phyloP scores from a whole-genome alignment of 1,139 yeast genomes.

The Geotrichum phurueaensis region DNA sequence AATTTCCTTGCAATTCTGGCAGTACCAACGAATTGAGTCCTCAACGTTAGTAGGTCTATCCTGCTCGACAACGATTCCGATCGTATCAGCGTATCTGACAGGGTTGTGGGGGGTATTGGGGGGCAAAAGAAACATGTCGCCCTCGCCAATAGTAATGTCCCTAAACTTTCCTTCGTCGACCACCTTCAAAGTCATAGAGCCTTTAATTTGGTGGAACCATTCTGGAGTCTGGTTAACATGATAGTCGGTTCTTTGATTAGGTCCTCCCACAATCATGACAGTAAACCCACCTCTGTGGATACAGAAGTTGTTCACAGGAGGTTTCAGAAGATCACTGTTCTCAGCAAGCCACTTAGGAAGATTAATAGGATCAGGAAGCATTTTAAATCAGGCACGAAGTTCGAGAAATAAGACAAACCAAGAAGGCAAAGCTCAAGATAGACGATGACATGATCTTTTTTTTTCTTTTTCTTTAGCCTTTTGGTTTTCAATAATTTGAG shows the following conservation, averaged over 20 bases:
- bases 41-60: slow-evolving; percentile 68
- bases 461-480: neutral
- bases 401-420: neutral
- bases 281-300: slow-evolving; percentile 89
- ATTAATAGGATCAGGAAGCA: slow-evolving; percentile 68
- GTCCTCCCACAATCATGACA: slow-evolving; percentile 92
- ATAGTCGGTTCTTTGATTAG: slow-evolving; percentile 87
- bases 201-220: slow-evolving; percentile 84
- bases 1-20: slow-evolving; percentile 56
- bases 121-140: slow-evolving; percentile 81
- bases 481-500: neutral
- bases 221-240: slow-evolving; percentile 94
- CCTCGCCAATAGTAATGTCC: slow-evolving; percentile 72
- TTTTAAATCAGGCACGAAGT: slow-evolving; percentile 25
- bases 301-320: slow-evolving; percentile 89
- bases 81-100: slow-evolving; percentile 74
- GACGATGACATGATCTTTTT: neutral
- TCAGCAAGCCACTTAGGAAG: slow-evolving; percentile 75
- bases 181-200: slow-evolving; percentile 75
- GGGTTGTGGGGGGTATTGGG: slow-evolving; percentile 85
- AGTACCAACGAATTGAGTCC: slow-evolving; percentile 83
- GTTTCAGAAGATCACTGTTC: slow-evolving; percentile 67
- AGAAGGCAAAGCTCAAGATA: neutral
- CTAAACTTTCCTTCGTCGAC: slow-evolving; percentile 76
- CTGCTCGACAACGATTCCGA: slow-evolving; percentile 92